A percentile compares a stretch with the other conserved stretches of the same genome.
These are phyloP conservation scores for Alternaria ventricosa DNA, from an alignment of 2,329 filamentous ascomycete species.

Conservation along the genomic window DNA sequence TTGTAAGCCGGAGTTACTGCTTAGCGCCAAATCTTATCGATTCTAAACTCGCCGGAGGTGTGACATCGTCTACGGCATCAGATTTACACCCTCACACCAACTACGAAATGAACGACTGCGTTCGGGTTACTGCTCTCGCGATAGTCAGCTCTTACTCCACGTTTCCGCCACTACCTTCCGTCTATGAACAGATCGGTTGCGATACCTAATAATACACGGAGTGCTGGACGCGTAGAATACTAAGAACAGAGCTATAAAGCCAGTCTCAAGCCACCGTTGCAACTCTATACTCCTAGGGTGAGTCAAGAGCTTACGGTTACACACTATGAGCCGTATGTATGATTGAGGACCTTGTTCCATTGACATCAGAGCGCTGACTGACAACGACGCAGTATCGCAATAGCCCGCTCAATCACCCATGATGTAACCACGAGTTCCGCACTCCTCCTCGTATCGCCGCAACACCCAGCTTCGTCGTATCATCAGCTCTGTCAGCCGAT, in stretches of 20 bases:
- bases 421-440: neutral
- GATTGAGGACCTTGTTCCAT: neutral
- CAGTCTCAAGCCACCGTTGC: neutral
- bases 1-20: neutral
- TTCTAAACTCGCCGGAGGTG: neutral
- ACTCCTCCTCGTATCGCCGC: neutral
- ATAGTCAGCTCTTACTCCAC: neutral
- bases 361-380: neutral
- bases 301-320: neutral
- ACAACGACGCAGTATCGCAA: neutral
- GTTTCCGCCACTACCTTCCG: neutral
- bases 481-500: neutral
- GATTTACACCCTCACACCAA: neutral
- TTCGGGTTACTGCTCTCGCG: neutral
- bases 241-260: neutral
- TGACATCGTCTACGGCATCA: neutral
- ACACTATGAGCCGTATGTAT: neutral
- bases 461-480: neutral
- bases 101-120: neutral
- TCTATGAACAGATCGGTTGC: neutral
- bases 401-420: neutral
- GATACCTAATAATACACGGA: neutral
- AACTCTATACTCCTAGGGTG: neutral
- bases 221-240: neutral
- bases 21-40: slow-evolving; percentile 4